Percentiles rank a stretch among this genome's conserved stretches.
These are phyloP conservation scores for Geranium rotundifolium DNA, from an alignment of 345 rosid genomes.

Conservation along the genomic window DNA sequence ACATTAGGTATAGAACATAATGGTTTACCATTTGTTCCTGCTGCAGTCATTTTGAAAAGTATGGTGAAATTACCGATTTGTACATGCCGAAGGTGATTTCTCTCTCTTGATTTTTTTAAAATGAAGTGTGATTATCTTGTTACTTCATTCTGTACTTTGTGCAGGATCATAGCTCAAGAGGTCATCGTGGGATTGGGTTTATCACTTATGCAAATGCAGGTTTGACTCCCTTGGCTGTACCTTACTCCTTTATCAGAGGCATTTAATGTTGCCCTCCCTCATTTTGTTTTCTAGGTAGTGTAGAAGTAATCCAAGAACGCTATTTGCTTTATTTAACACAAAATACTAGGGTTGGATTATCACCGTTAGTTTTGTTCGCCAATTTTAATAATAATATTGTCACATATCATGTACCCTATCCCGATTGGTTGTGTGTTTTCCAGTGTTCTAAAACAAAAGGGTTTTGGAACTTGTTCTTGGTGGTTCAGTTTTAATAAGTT, in stretches of 20 bases:
- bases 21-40: slow-evolving; percentile 5
- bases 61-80: slow-evolving; percentile 84
- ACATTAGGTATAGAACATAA: not conserved
- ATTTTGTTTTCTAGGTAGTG: not conserved
- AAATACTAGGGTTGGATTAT: not conserved
- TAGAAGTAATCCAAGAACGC: not conserved
- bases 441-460: no score
- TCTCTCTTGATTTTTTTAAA: slow-evolving; percentile 1
- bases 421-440: not conserved
- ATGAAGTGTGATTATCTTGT: not conserved
- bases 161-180: slow-evolving; percentile 78
- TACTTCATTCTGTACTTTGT: slow-evolving; percentile 7
- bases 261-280: not conserved
- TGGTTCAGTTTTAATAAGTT: no score
- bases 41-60: slow-evolving; percentile 84
- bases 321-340: not conserved
- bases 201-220: slow-evolving; percentile 84
- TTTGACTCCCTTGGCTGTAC: slow-evolving; percentile 15
- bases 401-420: not conserved
- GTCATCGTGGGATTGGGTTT: slow-evolving; percentile 94
- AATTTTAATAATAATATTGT: not conserved
- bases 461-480: no score
- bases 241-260: not conserved
- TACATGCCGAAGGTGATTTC: slow-evolving; percentile 86
- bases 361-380: not conserved